These are phyloP conservation scores for Neurospora sp. DNA, from an alignment of 495 filamentous ascomycete species.

Conservation along the genomic window DNA sequence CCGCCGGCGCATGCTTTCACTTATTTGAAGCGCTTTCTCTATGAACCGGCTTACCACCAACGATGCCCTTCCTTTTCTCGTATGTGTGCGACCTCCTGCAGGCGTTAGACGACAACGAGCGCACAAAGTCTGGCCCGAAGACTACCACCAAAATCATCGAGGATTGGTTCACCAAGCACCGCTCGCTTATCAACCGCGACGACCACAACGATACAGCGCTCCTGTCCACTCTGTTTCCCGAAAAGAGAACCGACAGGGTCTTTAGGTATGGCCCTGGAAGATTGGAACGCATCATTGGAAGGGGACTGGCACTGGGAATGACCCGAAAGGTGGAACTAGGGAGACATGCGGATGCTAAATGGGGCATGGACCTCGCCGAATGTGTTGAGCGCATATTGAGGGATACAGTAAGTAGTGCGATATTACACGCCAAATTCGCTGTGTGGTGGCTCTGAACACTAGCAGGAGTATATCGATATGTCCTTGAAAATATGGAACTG, in stretches of 20 bases:
- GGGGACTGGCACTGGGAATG: constrained; percentile 50
- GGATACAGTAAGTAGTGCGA: constrained; percentile 43
- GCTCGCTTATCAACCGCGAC: constrained; percentile 36
- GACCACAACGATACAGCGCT: constrained; percentile 48
- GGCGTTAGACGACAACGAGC: constrained; percentile 29
- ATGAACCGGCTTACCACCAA: neutral
- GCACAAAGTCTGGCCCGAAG: neutral
- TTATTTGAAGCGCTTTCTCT: neutral
- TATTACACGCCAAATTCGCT: constrained; percentile 2
- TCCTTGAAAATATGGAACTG: neutral
- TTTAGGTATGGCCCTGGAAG: constrained; percentile 52
- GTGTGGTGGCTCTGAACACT: neutral
- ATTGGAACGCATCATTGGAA: constrained; percentile 53
- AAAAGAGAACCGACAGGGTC: constrained; percentile 63
- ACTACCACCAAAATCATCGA: constrained; percentile 22
- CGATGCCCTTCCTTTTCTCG: constrained; percentile 54
- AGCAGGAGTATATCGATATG: neutral
- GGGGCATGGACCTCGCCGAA: constrained; percentile 52
- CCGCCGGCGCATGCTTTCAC: neutral
- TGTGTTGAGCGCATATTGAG: constrained; percentile 59
- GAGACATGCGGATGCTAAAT: constrained; percentile 45
- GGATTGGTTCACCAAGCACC: constrained; percentile 55
- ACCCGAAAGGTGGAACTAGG: constrained; percentile 50
- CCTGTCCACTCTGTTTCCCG: constrained; percentile 64
- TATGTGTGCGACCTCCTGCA: constrained; percentile 53